Evolutionary conservation across 129 eudicot genomes (phyloP).

Genomic region (Tagetes erecta): DNA sequence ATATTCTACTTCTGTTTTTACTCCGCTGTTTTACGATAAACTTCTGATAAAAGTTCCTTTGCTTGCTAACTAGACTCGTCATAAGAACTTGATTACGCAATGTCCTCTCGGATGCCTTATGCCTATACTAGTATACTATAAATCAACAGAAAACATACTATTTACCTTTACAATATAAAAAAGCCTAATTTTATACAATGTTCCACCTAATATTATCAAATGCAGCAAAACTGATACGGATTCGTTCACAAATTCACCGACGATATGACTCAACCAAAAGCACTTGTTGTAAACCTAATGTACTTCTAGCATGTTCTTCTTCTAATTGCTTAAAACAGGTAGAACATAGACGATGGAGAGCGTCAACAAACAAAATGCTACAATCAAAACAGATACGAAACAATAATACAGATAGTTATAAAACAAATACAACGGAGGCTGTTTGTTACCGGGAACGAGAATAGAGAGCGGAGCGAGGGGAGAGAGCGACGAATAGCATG

Average conservation of each 20-base stretch:
- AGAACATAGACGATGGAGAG: neutral
- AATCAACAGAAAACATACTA: neutral
- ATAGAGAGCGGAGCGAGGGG: slow-evolving; percentile 65
- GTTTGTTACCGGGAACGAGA: slow-evolving; percentile 56
- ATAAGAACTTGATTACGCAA: slow-evolving; percentile 1
- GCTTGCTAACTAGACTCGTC: neutral
- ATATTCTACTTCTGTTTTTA: slow-evolving; percentile 7
- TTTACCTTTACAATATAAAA: neutral
- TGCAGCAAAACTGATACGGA: neutral
- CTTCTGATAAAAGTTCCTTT: neutral
- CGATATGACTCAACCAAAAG: neutral
- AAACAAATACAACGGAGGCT: neutral
- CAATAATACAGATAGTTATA: neutral
- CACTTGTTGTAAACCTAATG: neutral
- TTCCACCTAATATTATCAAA: neutral
- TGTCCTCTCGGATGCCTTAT: neutral
- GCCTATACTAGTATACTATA: too few species aligned
- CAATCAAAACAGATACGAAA: neutral
- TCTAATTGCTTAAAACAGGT: neutral
- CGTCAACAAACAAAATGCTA: neutral
- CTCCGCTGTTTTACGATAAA: neutral
- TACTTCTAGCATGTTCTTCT: neutral
- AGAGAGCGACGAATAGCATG: slow-evolving; percentile 80
- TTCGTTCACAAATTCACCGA: neutral
- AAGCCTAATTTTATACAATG: neutral